Conservation (phyloP, 2,329 filamentous ascomycete species). For the Fusarium falciforme region DNA sequence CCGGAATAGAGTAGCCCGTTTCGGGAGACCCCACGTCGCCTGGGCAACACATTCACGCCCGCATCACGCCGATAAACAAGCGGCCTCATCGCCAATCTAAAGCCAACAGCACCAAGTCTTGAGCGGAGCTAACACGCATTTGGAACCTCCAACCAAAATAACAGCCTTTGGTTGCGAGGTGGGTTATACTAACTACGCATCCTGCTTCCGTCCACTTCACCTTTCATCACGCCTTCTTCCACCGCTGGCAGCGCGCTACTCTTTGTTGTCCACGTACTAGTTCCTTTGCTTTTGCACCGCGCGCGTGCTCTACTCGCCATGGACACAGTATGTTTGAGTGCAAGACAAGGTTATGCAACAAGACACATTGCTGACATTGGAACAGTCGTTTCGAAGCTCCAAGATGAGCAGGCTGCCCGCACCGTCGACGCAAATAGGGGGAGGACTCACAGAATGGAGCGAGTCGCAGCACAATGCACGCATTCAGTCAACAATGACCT, state of each 20-base stretch:
- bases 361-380: slow-evolving; percentile 10
- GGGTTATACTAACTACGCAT: slow-evolving; percentile 14
- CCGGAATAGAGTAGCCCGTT: not conserved
- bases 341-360: not conserved
- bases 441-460: slow-evolving; percentile 64
- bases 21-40: slow-evolving; percentile 13
- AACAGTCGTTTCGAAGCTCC: slow-evolving; percentile 45
- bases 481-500: slow-evolving; percentile 55
- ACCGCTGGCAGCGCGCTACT: slow-evolving; percentile 49
- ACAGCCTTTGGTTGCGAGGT: slow-evolving; percentile 36
- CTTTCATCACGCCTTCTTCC: slow-evolving; percentile 43
- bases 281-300: slow-evolving; percentile 39
- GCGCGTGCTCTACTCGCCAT: slow-evolving; percentile 43
- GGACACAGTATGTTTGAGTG: slow-evolving; percentile 45
- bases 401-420: slow-evolving; percentile 49
- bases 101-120: not conserved
- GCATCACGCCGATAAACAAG: slow-evolving; percentile 39
- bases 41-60: slow-evolving; percentile 27
- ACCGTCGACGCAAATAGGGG: slow-evolving; percentile 42
- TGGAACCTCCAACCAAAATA: slow-evolving; percentile 40
- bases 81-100: slow-evolving; percentile 42
- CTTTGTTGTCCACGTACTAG: slow-evolving; percentile 49
- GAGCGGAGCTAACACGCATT: slow-evolving; percentile 37
- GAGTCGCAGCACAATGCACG: slow-evolving; percentile 72
- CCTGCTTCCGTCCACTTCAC: slow-evolving; percentile 5